phyloP scores from a whole-genome alignment of 2,329 filamentous ascomycete genomes.

The Fusarium sp. region DNA sequence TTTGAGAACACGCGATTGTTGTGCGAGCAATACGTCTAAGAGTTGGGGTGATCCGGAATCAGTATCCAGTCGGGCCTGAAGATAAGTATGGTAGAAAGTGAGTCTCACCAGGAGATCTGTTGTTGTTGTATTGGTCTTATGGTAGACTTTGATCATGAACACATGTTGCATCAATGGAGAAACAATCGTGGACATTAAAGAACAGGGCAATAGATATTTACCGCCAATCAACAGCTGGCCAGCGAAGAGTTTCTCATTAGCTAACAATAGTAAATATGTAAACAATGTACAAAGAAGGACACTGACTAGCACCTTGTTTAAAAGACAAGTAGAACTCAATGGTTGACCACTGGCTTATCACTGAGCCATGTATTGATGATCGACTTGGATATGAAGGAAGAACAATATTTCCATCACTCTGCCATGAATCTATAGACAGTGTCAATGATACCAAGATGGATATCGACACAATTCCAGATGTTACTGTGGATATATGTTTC shows the following conservation, averaged over 20 bases:
- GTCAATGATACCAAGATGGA: not conserved
- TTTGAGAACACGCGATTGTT: slow-evolving; percentile 1
- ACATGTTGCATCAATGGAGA: not conserved
- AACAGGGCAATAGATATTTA: not conserved
- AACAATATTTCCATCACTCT: not conserved
- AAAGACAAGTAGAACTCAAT: not conserved
- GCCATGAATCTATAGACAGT: not conserved
- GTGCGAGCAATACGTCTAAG: not conserved
- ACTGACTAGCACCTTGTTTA: not conserved
- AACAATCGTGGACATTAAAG: not conserved
- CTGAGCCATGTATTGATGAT: not conserved
- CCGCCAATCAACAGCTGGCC: not conserved
- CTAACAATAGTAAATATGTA: not conserved
- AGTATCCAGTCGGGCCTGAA: slow-evolving; percentile 6
- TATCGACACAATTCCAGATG: not conserved
- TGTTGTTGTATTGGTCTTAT: not conserved
- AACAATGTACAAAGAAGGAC: not conserved
- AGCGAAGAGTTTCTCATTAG: not conserved
- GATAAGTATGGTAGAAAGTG: not conserved
- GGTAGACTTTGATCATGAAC: not conserved
- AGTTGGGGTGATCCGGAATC: not conserved
- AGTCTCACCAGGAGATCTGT: not conserved
- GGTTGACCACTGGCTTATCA: too few relatives aligned
- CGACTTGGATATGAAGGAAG: too few relatives aligned
- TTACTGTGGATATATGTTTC: not conserved